Percentiles rank a stretch among this genome's conserved stretches.
phyloP scores from a whole-genome alignment of 208 protist genomes.

The Endotrypanum monterogeii region DNA sequence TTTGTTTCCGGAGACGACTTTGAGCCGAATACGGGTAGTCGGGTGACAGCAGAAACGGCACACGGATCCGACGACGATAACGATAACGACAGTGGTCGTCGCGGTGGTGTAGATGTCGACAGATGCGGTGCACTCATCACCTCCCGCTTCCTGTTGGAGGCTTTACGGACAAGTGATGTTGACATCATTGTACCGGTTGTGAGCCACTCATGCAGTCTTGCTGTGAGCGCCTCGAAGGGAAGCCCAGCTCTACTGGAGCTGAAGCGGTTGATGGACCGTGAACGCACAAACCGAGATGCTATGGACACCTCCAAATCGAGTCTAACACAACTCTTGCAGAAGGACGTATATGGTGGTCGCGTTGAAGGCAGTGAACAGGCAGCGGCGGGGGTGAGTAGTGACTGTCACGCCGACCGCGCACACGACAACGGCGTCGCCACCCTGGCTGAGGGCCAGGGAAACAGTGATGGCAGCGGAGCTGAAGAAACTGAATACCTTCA shows the following conservation, averaged over 20 bases:
- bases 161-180: slow-evolving; percentile 31
- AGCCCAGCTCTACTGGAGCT: slow-evolving; percentile 57
- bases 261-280: slow-evolving; percentile 54
- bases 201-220: slow-evolving; percentile 46
- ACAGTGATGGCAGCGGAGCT: slow-evolving; percentile 12
- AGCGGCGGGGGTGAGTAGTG: not conserved
- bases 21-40: slow-evolving; percentile 15
- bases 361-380: slow-evolving; percentile 20
- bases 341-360: slow-evolving; percentile 34
- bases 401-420: not conserved
- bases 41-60: not conserved
- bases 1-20: slow-evolving; percentile 75
- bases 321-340: slow-evolving; percentile 56
- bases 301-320: slow-evolving; percentile 79
- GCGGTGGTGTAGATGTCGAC: slow-evolving; percentile 2
- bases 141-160: slow-evolving; percentile 17
- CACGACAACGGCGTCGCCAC: not conserved
- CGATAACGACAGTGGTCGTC: not conserved
- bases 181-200: slow-evolving; percentile 82
- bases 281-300: slow-evolving; percentile 56
- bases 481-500: slow-evolving; percentile 26
- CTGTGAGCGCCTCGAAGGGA: slow-evolving; percentile 52
- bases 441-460: not conserved
- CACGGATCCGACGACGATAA: slow-evolving; percentile 9
- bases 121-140: not conserved